Evolutionary conservation across 805 yeast species (phyloP).

Genomic region (Saturnispora kantuleensis): DNA sequence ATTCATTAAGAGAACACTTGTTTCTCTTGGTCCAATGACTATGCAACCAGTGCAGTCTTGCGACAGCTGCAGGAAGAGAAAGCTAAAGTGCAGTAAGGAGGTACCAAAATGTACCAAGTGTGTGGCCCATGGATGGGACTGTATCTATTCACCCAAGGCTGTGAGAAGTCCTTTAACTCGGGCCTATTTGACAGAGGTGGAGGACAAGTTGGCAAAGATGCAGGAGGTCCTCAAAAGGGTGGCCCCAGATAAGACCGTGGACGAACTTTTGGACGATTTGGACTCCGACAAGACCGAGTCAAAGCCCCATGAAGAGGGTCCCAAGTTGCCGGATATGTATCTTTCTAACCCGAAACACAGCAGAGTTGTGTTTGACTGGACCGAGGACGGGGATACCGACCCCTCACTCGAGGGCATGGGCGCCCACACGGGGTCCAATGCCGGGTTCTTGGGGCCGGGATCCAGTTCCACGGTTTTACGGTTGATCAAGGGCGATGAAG

Average conservation of each 20-base stretch:
- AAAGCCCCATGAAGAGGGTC: conserved; percentile 3
- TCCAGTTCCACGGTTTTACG: conserved; percentile 46
- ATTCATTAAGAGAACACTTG: background rate
- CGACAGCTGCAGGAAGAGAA: conserved; percentile 75
- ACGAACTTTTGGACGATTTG: conserved; percentile 21
- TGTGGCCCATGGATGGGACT: conserved; percentile 58
- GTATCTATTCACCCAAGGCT: conserved; percentile 69
- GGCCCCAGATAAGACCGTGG: conserved; percentile 38
- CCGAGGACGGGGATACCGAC: conserved; percentile 7
- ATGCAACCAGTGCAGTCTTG: conserved; percentile 45
- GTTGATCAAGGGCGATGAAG: conserved; percentile 26
- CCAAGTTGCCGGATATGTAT: conserved; percentile 12
- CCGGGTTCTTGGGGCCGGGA: conserved; percentile 58
- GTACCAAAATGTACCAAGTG: conserved; percentile 72
- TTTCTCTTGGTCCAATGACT: background rate
- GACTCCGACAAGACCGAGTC: no score
- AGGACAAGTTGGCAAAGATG: conserved; percentile 39
- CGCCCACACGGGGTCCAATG: conserved; percentile 36
- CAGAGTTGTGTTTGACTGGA: conserved; percentile 13
- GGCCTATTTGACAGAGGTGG: conserved; percentile 70
- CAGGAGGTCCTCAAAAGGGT: conserved; percentile 35
- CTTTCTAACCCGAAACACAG: conserved; percentile 11
- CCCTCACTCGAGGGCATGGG: conserved; percentile 51
- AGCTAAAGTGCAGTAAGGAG: conserved; percentile 72
- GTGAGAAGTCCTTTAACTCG: conserved; percentile 76